Evolutionary conservation across 306 rosid genomes (phyloP), one percentile per base, ranked within the genome.

Genomic region (Hippophae rhamnoides): DNA sequence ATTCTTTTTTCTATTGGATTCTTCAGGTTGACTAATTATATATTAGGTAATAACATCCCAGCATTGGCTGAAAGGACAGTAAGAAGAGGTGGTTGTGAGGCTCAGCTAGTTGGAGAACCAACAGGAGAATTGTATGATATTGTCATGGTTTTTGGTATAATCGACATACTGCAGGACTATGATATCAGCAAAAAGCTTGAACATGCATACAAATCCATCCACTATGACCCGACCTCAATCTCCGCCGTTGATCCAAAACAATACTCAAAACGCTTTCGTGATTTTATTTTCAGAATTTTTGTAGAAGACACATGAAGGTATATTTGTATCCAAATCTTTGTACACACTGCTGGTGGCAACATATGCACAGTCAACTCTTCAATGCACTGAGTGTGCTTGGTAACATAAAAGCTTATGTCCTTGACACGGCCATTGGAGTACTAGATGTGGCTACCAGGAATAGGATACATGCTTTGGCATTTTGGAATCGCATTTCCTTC

Each of bases 171-270:
- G 41, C 99, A 92, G 75, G 96, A 84, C 75, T 92, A 92, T 64
- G 97, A 92, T 51, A 88, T 92, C 54, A 88, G 95, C 82, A 92
- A 92, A 70, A 92, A 78, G 84, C 88, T 92, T 23, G 99, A 92
- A 76, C 99, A 92, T 75, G 99, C 96, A 2, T 88, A 85, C 86
- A 92, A 92, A 70, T 88, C 99, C 31, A 41, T 92, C 69, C 99
- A 92, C 13, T 86, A 77, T 38, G 99, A 88, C 43, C 74, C 95
- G 43, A 80, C 96, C 1, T 75, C 90, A 43, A 92, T 92, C 69
- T 92, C 99, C 6, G 95, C 99, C 3, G 96, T 92, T 41, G 99
- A 92, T 86, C 99, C 99, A 10, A 92, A 85, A 77, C 95, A 73
- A 61, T 92, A 92, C 76, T 85, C 99, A 0, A 88, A 60, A 74